Evolutionary conservation across 208 protist species (phyloP), one percentile per base, ranked within the genome.

Genomic region (Trypanosoma vivax): DNA sequence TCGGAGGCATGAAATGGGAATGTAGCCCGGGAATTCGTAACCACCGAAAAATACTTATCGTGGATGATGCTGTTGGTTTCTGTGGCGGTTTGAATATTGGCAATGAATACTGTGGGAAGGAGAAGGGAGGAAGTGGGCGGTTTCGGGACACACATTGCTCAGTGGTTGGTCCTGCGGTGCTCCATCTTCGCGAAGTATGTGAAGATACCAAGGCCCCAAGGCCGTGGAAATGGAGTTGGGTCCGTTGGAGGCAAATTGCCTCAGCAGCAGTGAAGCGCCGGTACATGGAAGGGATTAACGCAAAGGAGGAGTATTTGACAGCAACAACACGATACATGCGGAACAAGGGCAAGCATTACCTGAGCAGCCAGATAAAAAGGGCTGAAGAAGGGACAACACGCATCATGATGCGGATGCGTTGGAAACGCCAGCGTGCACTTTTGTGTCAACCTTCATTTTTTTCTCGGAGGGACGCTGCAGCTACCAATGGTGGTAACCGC

Each of bases 51-150:
- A 92, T 95, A 18, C 67, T 94, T 11, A 29, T 96, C 19, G 76
- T 91, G 9, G 92, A 96, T 65, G 49, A 59, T 5, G 21, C 31
- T 18, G 75, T 90, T 45, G 92, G 87, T n/a, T 95, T 90, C 33
- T 90, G 80, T 56, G 92, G 92, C n/a, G 92, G 92, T 11, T 58
- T 96, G 9, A 96, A 96, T 62, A 73, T 96, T 30, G 92, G 86
- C 29, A 89, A 96, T 64, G 84, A 94, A 46, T 96, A 96, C 71
- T 92, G 83, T 60, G 83, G 88, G 2, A 62, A 34, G 30, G 60
- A 34, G 9, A 55, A 60, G 2, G 87, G 85, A 7, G 88, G 87
- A 18, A 85, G 52, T 35, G 84, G 83, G 5, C 65, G 72, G 37
- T 95, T 95, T 51, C 76, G 89, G 24, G 91, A 96, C 62, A 92